Conservation (phyloP, 164 flowering plant species). For the Liquidambar formosana region DNA sequence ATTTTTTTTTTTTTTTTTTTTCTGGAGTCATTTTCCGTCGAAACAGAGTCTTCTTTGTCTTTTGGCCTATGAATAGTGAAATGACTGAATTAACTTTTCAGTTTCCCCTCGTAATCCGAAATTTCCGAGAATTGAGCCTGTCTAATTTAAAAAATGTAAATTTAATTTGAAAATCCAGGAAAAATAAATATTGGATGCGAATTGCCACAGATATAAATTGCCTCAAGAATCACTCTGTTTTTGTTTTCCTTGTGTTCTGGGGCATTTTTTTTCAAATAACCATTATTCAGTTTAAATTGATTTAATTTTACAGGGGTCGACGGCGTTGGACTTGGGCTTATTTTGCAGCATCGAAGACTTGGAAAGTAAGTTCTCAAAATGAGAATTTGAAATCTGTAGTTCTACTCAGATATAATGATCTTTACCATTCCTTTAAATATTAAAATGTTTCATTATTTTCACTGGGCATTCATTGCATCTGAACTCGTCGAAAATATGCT, state of each 20-base stretch:
- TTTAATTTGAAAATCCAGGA: too few relatives aligned
- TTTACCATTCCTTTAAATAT: too few relatives aligned
- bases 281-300: background rate
- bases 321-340: slow-evolving; percentile 55
- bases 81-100: background rate
- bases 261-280: background rate
- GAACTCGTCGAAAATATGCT: background rate
- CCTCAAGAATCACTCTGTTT: too few relatives aligned
- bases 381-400: background rate
- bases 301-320: slow-evolving; percentile 37
- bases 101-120: background rate
- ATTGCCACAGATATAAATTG: too few relatives aligned
- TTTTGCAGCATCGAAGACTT: slow-evolving; percentile 43
- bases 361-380: slow-evolving; percentile 37
- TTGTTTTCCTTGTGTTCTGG: too few relatives aligned
- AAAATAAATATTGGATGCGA: too few relatives aligned
- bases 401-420: too few relatives aligned
- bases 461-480: background rate
- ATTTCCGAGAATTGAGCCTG: too few relatives aligned
- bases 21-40: too few relatives aligned
- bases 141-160: too few relatives aligned
- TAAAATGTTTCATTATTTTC: too few relatives aligned
- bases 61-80: background rate
- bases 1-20: too few relatives aligned
- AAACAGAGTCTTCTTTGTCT: background rate